Evolutionary conservation across 805 yeast genomes (phyloP).

Genomic region (Wickerhamomyces bovis): DNA sequence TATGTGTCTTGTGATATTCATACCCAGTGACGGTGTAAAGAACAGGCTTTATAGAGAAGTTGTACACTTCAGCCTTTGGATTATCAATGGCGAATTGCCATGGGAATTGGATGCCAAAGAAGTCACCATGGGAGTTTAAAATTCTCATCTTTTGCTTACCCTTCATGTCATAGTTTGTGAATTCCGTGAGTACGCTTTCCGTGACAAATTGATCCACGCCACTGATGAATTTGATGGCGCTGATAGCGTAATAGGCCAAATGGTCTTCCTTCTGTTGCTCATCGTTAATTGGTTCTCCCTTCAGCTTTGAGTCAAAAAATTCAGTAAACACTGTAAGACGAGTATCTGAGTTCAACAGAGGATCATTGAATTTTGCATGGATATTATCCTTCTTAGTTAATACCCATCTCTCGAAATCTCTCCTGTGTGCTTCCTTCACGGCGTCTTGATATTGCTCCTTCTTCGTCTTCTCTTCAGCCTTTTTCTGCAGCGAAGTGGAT

Average conservation of each 20-base stretch:
- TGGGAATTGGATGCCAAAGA: constrained; percentile 17
- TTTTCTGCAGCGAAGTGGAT: not conserved
- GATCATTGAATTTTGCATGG: constrained; percentile 8
- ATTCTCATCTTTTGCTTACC: constrained; percentile 12
- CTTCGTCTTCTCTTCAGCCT: not conserved
- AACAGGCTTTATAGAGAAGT: constrained; percentile 14
- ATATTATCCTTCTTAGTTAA: constrained; percentile 8
- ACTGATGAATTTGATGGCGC: constrained; percentile 17
- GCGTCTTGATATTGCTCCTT: constrained; percentile 5
- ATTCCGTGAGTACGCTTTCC: constrained; percentile 13
- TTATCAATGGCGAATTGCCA: constrained; percentile 25
- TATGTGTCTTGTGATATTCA: constrained; percentile 5
- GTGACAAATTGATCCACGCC: constrained; percentile 12
- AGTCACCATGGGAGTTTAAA: constrained; percentile 9
- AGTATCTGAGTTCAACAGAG: constrained; percentile 12
- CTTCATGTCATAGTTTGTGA: constrained; percentile 17
- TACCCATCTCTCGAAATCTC: constrained; percentile 18
- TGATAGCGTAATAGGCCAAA: constrained; percentile 17
- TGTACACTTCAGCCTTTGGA: constrained; percentile 14
- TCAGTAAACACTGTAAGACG: constrained; percentile 16
- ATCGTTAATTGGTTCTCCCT: constrained; percentile 1
- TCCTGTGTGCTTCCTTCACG: constrained; percentile 11
- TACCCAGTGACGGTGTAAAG: constrained; percentile 8
- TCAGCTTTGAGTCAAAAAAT: constrained; percentile 13
- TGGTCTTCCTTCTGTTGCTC: constrained; percentile 9